phyloP scores from a whole-genome alignment of 371 early-diverging fungal species.

The Chytridiales sp. region DNA sequence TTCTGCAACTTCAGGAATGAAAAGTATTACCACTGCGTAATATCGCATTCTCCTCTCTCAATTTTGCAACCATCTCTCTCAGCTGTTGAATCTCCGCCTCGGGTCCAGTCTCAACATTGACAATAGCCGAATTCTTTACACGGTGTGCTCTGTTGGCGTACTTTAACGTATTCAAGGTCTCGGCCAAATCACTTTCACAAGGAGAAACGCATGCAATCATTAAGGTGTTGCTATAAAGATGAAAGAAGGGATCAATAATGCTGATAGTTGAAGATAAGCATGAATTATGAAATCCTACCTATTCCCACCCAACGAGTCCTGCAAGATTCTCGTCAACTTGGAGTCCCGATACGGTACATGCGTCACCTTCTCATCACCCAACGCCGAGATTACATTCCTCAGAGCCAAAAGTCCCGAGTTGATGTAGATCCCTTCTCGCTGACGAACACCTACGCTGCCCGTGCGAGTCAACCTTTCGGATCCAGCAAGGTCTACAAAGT shows the following conservation, averaged over 20 bases:
- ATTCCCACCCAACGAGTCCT: conserved; percentile 40
- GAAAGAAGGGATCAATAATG: neutral
- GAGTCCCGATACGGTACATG: conserved; percentile 94
- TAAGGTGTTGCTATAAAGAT: conserved; percentile 47
- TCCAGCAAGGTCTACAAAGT: conserved; percentile 99
- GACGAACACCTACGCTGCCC: conserved; percentile 84
- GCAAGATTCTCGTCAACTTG: conserved; percentile 91
- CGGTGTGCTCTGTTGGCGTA: conserved; percentile 81
- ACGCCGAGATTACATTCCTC: conserved; percentile 95
- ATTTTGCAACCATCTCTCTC: conserved; percentile 2
- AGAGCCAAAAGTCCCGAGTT: conserved; percentile 97
- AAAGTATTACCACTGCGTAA: neutral
- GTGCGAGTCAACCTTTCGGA: conserved; percentile 65
- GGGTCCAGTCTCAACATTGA: neutral
- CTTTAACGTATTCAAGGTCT: conserved; percentile 91
- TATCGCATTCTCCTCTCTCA: conserved; percentile 10
- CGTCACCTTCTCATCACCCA: conserved; percentile 37
- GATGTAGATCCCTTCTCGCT: conserved; percentile 60
- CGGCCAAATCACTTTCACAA: conserved; percentile 64
- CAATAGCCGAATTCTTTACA: conserved; percentile 61
- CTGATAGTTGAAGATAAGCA: neutral
- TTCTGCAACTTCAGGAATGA: neutral
- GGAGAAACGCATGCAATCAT: conserved; percentile 94
- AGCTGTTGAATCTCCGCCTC: conserved; percentile 7
- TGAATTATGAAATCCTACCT: conserved; percentile 6